Evolutionary conservation across 2,329 filamentous ascomycete species (phyloP), one percentile per base, ranked within the genome.

Genomic region (Diaporthe vaccinii): DNA sequence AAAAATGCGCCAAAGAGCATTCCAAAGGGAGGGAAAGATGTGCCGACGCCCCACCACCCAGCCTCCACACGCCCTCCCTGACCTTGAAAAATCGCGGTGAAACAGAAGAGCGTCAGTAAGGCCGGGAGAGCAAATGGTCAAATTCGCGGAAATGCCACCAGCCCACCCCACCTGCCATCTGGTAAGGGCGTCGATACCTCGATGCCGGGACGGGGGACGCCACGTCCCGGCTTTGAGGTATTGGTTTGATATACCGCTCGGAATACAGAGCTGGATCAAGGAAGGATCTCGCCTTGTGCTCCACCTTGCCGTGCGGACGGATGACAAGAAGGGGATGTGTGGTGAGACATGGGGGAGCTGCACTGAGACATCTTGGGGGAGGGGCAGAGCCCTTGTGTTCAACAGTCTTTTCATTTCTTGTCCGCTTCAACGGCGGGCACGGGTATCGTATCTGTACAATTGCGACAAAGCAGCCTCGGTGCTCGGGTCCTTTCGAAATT

Each of bases 221-320:
- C 71, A 65, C 71, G 36, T 41, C 51, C 68, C 57, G 58, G 70
- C 31, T n/a, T 41, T 68, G 73, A 51, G 31, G 22, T 71, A n/a
- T 69, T 74, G 77, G 49, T 77, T 90, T 86, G 77, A 88, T 93
- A 77, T 93, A 90, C 91, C 91, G 91, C 91, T 92, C 91, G 90
- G 91, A 93, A 93, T 93, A 93, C 91, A 93, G 90, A 92, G 91
- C 89, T 87, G 85, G 82, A 81, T 88, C 91, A 93, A 93, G 91
- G 91, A 93, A 91, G 86, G 86, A 83, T 91, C 91, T 93, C 90
- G 90, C 91, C 91, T 93, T 93, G 91, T 90, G 90, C 91, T 93
- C 91, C 91, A 93, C 91, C 91, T 91, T 88, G 90, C 90, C 91
- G 90, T 91, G 91, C 91, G 91, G 90, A 90, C 67, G 55, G 34